Conservation (phyloP, 1,284 basidiomycete species). For the Heterobasidion irregulare region DNA sequence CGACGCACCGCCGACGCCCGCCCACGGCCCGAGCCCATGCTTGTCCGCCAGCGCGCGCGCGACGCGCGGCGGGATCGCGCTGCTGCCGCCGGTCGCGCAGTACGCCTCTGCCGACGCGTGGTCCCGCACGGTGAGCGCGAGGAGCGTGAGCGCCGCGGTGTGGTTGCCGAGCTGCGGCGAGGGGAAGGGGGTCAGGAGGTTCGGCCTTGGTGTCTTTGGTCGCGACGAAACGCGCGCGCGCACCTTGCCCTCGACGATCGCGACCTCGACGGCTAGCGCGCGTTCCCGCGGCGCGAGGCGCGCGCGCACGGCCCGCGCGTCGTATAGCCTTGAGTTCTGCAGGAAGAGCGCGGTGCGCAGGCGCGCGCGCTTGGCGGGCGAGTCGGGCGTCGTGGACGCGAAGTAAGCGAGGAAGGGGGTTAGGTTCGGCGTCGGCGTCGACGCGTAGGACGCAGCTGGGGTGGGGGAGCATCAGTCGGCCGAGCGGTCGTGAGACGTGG, state of each 20-base stretch:
- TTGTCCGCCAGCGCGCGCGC: conserved; percentile 45
- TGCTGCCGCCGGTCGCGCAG: conserved; percentile 58
- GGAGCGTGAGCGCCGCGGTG: conserved; percentile 52
- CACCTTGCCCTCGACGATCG: conserved; percentile 80
- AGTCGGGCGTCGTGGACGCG: conserved; percentile 63
- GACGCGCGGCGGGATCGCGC: conserved; percentile 57
- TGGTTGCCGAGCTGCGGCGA: conserved; percentile 53
- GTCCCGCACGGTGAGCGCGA: conserved; percentile 59
- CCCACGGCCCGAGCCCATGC: conserved; percentile 48
- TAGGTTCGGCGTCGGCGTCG: conserved; percentile 19
- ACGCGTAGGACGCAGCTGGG: conserved; percentile 50
- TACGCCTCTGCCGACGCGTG: conserved; percentile 66
- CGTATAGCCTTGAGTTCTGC: conserved; percentile 65
- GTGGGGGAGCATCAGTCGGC: too few species aligned
- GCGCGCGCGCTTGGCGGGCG: conserved; percentile 61
- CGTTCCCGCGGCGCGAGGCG: conserved; percentile 41
- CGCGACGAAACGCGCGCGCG: conserved; percentile 6
- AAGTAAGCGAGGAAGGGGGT: conserved; percentile 46
- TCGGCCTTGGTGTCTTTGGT: not conserved
- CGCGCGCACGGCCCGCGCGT: conserved; percentile 38
- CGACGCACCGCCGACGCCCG: conserved; percentile 12
- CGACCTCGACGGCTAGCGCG: conserved; percentile 63
- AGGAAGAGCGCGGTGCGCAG: conserved; percentile 75
- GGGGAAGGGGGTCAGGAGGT: not conserved
- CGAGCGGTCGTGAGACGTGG: not conserved